A percentile compares a stretch with the other conserved stretches of the same genome.
These are phyloP conservation scores for Lipomyces japonicus DNA, from an alignment of 805 yeast species.

Conservation along the genomic window DNA sequence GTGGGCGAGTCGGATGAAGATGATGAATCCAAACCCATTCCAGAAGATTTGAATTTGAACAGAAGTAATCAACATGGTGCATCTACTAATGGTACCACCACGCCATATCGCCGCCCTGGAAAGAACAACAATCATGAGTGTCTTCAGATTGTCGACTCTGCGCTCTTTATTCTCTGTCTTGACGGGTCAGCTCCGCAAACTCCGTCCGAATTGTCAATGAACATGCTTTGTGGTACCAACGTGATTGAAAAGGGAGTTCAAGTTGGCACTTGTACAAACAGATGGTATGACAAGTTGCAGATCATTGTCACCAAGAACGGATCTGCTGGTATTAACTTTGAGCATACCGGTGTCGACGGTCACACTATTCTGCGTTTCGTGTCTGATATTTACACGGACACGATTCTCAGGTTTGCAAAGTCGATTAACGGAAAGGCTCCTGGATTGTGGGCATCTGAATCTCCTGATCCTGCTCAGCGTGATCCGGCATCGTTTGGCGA, in stretches of 20 bases:
- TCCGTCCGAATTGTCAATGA: constrained; percentile 60
- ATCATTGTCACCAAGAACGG: constrained; percentile 83
- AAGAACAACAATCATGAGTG: constrained; percentile 59
- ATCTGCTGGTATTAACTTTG: constrained; percentile 89
- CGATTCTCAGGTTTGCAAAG: constrained; percentile 80
- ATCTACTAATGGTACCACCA: background rate
- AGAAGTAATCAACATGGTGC: too few relatives aligned
- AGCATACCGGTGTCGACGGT: constrained; percentile 90
- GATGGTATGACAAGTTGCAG: constrained; percentile 94
- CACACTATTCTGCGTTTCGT: constrained; percentile 87
- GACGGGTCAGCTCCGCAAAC: constrained; percentile 70
- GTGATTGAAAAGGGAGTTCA: constrained; percentile 79
- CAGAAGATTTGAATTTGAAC: too few relatives aligned
- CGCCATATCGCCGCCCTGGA: background rate
- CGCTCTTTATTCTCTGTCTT: constrained; percentile 75
- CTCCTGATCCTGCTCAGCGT: constrained; percentile 48
- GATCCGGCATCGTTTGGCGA: constrained; percentile 44
- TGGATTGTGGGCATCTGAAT: constrained; percentile 57
- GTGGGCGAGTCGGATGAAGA: constrained; percentile 29
- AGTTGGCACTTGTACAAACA: constrained; percentile 87
- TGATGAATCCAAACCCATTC: background rate
- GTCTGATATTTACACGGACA: constrained; percentile 86
- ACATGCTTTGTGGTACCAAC: constrained; percentile 84
- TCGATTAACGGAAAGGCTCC: constrained; percentile 75
- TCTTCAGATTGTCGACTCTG: constrained; percentile 69